Evolutionary conservation across 768 basidiomycete genomes (phyloP), one percentile per base, ranked within the genome.

Genomic region (Hericium coralloides): DNA sequence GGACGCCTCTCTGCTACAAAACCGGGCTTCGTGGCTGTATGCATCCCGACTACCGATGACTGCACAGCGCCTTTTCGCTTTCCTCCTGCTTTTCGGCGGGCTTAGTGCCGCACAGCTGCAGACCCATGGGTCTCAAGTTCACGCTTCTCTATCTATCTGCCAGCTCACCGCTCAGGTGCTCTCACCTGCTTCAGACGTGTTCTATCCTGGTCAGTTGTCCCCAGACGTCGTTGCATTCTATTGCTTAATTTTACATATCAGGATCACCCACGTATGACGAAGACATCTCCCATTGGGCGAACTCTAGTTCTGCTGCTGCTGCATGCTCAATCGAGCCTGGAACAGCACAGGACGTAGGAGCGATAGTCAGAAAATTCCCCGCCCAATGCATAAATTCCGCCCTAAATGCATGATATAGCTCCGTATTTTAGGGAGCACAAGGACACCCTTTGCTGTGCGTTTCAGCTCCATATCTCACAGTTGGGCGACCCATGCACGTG

Each of bases 311-410:
- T 3, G 31, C 49, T 49, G n/a, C 31, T 10, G 25, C 59, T 15
- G 45, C 49, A 4, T 60, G 59, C 57, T 58, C 56, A 7, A 56
- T 58, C 6, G 59, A 60, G 22, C 57, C 59, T n/a, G 59, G 59
- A 0, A 60, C 52, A 0, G 57, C 59, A 5, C 53, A 26, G 23
- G 59, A 60, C 47, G 59, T 60, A 22, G 56, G 56, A 10, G 12
- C 20, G 9, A 57, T 60, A n/a, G 59, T 60, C 26, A 14, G 55
- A 12, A 38, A 3, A 10, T 25, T 39, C 8, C 38, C 3, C 7
- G 7, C n/a, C 38, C 4, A 22, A 6, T 9, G 17, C 7, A n/a
- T 18, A n/a, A 1, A 10, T 20, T 8, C 5, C 4, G 17, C 1
- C 23, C 14, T 52, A 38, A 52, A 18, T 20, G 10, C 10, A 52